Base-by-base conservation (phyloP, 2,329 filamentous ascomycete genomes). In the Arachnopeziza araneosa region DNA sequence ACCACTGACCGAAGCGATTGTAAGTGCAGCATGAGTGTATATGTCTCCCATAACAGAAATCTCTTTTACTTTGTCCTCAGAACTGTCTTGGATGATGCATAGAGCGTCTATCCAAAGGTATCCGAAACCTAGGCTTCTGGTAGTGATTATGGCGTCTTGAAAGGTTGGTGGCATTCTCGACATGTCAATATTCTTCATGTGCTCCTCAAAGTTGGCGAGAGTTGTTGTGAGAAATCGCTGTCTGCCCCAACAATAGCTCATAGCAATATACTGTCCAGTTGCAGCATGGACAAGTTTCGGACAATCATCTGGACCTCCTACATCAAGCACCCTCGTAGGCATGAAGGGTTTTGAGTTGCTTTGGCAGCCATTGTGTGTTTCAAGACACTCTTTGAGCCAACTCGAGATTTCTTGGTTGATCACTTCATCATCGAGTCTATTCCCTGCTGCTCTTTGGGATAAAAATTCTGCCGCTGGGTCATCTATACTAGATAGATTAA, bases 21-120 rank as follows among this genome's bases (percentile, higher is more conserved):
- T 63, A n/a, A 65, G 26, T 14, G 55, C 56, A 0, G 55, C 56
- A 22, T 64, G n/a, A 78, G 79, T 62, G 77, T 64, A 64, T 4
- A 64, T 62, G 30, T 62, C 54, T 1, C 60, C 55, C 62, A 64
- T 64, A 0, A 12, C 53, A 5, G 24, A 32, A 8, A 63, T 59
- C 24, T 62, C 63, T n/a, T 59, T 62, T 8, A 32, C 48, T 26
- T 63, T 60, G 55, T 64, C 63, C 30, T 64, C 63, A 1, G 7
- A 10, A 26, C 56, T 63, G 21, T 64, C 60, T 54, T 30, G 23
- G 23, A 52, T 24, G 48, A 57, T 52, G 24, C 44, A 57, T 14
- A 32, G 30, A 22, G 30, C 22, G 14, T 23, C 21, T 24, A 44
- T 44, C 30, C 32, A 44, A 17, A 48, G 19, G 36, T 55, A 36